These are phyloP conservation scores for Teratosphaeria pseudoeucalypti DNA, from an alignment of 2,329 filamentous ascomycete genomes.

Conservation along the genomic window DNA sequence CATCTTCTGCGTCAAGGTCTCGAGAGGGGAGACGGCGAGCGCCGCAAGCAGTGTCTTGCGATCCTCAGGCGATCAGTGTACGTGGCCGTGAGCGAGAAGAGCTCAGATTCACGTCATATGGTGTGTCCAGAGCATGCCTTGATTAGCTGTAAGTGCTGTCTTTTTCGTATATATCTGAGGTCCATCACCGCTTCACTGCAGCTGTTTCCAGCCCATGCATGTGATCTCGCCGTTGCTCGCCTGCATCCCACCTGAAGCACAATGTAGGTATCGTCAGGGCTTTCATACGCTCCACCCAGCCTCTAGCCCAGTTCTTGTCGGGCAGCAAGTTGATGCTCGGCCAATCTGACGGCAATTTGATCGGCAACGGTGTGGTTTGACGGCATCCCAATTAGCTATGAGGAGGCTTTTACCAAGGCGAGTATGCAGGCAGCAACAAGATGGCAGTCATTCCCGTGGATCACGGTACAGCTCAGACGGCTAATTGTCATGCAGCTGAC, in stretches of 20 bases:
- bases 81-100: slow-evolving; percentile 12
- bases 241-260: neutral
- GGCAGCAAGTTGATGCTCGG: neutral
- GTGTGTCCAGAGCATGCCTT: slow-evolving; percentile 1
- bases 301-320: neutral
- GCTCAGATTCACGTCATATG: slow-evolving; percentile 1
- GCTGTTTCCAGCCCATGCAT: too few species aligned
- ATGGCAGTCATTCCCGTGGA: neutral
- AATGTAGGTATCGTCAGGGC: neutral
- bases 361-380: neutral
- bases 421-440: neutral
- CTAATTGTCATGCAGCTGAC: slow-evolving; percentile 7
- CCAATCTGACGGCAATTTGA: neutral
- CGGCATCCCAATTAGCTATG: neutral
- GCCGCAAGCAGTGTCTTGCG: slow-evolving; percentile 36
- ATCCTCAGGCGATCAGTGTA: slow-evolving; percentile 34
- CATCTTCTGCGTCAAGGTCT: slow-evolving; percentile 28
- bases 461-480: neutral
- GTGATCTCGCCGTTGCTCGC: neutral
- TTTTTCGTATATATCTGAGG: neutral
- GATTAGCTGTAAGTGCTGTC: neutral
- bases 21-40: slow-evolving; percentile 33
- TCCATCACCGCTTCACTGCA: neutral
- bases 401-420: neutral
- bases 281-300: neutral